A percentile compares a stretch with the other conserved stretches of the same genome.
These are phyloP conservation scores for Amorphotheca resinae DNA, from an alignment of 495 filamentous ascomycete species.

Conservation along the genomic window DNA sequence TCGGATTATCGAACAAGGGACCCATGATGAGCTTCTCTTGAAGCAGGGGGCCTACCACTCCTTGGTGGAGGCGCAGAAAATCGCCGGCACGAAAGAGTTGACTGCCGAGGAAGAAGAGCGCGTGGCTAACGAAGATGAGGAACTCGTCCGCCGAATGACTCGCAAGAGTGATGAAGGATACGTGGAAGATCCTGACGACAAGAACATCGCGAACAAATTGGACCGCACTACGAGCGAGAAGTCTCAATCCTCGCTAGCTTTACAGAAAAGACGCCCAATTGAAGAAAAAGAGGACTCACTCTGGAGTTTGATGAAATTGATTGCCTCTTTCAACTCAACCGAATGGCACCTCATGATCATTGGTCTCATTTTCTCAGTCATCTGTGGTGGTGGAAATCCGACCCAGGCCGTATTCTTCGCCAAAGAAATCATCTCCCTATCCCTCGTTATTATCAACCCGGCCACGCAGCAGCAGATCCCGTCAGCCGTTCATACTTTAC, in stretches of 20 bases:
- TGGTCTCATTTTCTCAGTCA: constrained; percentile 64
- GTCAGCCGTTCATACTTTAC: constrained; percentile 13
- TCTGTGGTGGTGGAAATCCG: constrained; percentile 77
- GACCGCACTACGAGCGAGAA: constrained; percentile 51
- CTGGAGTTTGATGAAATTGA: constrained; percentile 76
- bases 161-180: constrained; percentile 20
- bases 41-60: constrained; percentile 53
- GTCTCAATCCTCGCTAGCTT: constrained; percentile 56
- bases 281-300: constrained; percentile 49
- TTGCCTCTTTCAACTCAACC: constrained; percentile 65
- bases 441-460: constrained; percentile 23
- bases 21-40: constrained; percentile 57
- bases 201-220: constrained; percentile 37
- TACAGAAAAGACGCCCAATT: constrained; percentile 37
- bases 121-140: constrained; percentile 31
- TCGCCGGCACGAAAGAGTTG: constrained; percentile 52
- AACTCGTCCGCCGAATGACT: constrained; percentile 36
- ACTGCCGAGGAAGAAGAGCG: constrained; percentile 32
- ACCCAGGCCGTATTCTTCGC: constrained; percentile 84
- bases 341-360: constrained; percentile 64
- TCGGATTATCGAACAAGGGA: constrained; percentile 79
- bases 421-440: constrained; percentile 63
- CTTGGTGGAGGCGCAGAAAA: constrained; percentile 69
- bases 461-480: constrained; percentile 24
- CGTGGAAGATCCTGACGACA: constrained; percentile 46